Percentiles rank a stretch among this genome's conserved stretches.
These are phyloP conservation scores for Cladosporium sp. DNA, from an alignment of 2,329 filamentous ascomycete genomes.

Conservation along the genomic window DNA sequence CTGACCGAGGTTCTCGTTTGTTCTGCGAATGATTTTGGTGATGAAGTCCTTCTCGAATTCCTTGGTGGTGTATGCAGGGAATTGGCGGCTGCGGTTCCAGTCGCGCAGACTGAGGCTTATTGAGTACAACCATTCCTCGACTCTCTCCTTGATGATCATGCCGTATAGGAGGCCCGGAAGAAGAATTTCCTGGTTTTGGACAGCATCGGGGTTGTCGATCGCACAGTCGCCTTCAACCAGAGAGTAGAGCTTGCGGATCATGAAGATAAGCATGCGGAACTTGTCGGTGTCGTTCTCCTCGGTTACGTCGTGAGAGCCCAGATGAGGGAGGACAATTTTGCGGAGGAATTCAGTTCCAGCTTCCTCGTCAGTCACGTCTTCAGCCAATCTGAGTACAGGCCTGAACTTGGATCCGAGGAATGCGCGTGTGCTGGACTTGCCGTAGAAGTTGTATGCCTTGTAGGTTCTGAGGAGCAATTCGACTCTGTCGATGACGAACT, in stretches of 20 bases:
- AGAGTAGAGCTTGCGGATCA: conserved; percentile 93
- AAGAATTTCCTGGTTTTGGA: conserved; percentile 93
- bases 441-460: conserved; percentile 85
- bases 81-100: conserved; percentile 55
- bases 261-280: conserved; percentile 90
- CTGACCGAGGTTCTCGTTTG: conserved; percentile 85
- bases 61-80: conserved; percentile 67
- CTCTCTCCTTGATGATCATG: conserved; percentile 90
- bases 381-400: conserved; percentile 78
- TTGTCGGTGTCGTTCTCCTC: conserved; percentile 86
- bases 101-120: conserved; percentile 49
- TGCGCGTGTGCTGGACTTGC: conserved; percentile 74
- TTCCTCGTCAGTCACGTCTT: conserved; percentile 82
- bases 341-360: conserved; percentile 89
- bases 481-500: conserved; percentile 88
- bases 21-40: conserved; percentile 72
- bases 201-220: conserved; percentile 92
- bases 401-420: conserved; percentile 91
- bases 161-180: conserved; percentile 92
- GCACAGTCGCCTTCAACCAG: conserved; percentile 90
- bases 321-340: conserved; percentile 85
- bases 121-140: conserved; percentile 85
- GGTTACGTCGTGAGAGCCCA: conserved; percentile 82
- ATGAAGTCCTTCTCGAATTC: conserved; percentile 80
- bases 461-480: conserved; percentile 91